Percentiles rank a stretch among this genome's conserved stretches.
phyloP scores from a whole-genome alignment of 2,329 filamentous ascomycete species.

The Fusarium agapanthi region DNA sequence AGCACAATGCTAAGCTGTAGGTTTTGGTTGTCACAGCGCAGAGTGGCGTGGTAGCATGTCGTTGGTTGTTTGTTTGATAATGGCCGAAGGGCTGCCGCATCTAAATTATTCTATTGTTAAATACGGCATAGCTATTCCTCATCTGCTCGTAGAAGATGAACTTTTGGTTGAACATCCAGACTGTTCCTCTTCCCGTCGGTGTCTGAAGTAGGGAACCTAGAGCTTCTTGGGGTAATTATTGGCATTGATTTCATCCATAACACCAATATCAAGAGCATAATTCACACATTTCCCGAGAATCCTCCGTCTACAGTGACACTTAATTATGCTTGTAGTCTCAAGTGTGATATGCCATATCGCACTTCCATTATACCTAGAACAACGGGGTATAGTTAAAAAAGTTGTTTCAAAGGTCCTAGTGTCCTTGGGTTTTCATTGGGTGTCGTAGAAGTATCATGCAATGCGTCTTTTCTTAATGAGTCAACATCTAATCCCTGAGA shows the following conservation, averaged over 20 bases:
- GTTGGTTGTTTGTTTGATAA: conserved; percentile 1
- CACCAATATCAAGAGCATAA: background rate
- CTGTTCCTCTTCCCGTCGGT: background rate
- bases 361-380: background rate
- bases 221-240: background rate
- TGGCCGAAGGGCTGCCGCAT: background rate
- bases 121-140: background rate
- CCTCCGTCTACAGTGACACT: background rate
- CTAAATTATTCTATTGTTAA: background rate
- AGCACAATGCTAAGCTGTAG: conserved; percentile 56
- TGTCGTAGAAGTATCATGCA: background rate
- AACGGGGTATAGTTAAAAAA: background rate
- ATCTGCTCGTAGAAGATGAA: background rate
- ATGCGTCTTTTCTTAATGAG: background rate
- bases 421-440: background rate
- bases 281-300: background rate
- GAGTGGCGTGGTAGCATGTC: background rate
- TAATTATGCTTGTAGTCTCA: background rate
- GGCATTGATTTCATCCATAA: background rate
- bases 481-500: background rate
- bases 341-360: background rate
- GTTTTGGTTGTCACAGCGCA: conserved; percentile 22
- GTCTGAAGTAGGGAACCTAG: background rate
- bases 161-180: too few species aligned
- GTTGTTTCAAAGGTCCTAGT: background rate